Evolutionary conservation across 2,329 filamentous ascomycete species (phyloP).

Genomic region (Trichophyton simii): DNA sequence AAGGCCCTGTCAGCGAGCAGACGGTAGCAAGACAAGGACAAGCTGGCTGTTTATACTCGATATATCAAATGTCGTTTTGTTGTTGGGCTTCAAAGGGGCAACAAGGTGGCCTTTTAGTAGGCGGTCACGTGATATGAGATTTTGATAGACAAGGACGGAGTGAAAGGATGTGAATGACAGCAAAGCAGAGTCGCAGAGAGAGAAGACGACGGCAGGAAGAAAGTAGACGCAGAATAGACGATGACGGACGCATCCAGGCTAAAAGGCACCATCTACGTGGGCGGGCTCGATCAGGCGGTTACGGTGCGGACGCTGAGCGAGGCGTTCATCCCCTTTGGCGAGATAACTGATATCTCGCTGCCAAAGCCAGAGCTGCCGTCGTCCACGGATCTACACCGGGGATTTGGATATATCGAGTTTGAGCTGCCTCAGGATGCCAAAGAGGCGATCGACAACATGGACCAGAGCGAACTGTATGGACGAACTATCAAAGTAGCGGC

Average conservation of each 20-base stretch:
- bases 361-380: conserved; percentile 78
- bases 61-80: not conserved
- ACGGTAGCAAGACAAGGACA: not conserved
- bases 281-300: conserved; percentile 70
- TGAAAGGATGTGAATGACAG: not conserved
- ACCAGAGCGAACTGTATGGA: conserved; percentile 89
- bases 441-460: conserved; percentile 98
- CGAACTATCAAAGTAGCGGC: conserved; percentile 81
- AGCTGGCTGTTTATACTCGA: conserved; percentile 1
- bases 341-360: conserved; percentile 80
- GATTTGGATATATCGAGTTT: conserved; percentile 95
- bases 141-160: not conserved
- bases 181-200: not conserved
- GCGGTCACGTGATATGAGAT: not conserved
- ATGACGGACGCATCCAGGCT: conserved; percentile 76
- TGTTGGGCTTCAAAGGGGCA: conserved; percentile 7
- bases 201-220: not conserved
- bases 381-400: conserved; percentile 66
- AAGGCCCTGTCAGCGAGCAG: not conserved
- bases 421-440: conserved; percentile 73
- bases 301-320: conserved; percentile 66
- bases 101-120: conserved; percentile 10
- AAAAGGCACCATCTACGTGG: conserved; percentile 87
- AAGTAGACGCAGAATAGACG: not conserved
- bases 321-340: conserved; percentile 92